Evolutionary conservation across 306 rosid species (phyloP).

Genomic region (Quercus mongolica): DNA sequence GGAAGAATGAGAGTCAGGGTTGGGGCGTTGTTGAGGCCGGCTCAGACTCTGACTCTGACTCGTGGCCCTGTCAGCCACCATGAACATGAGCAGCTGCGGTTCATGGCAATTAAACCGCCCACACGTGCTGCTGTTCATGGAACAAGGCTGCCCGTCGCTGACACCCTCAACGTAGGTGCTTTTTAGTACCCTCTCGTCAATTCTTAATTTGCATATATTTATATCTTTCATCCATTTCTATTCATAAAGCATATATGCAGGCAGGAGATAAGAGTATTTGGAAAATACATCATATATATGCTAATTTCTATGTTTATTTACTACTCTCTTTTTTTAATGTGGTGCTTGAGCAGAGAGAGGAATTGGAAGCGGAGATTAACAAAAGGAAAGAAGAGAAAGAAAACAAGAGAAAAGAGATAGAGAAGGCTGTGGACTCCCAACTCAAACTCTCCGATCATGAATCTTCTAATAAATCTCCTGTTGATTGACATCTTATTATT

Average conservation of each 20-base stretch:
- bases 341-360: conserved; percentile 24
- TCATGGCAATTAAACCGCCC: conserved; percentile 7
- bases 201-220: no score
- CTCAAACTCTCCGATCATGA: background rate
- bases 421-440: conserved; percentile 35
- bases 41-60: no score
- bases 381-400: conserved; percentile 35
- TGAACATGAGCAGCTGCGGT: conserved; percentile 5
- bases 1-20: conserved; percentile 9
- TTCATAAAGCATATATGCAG: no score
- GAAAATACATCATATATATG: background rate
- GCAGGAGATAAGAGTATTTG: no score
- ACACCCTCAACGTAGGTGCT: conserved; percentile 13
- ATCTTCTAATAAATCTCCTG: background rate
- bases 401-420: conserved; percentile 33
- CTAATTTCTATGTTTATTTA: background rate
- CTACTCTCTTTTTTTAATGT: background rate
- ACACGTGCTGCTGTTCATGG: conserved; percentile 35
- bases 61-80: background rate
- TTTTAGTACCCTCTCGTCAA: no score
- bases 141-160: conserved; percentile 11
- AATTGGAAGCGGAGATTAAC: conserved; percentile 30
- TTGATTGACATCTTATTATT: background rate
- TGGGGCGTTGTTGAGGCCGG: background rate
- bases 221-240: no score